Evolutionary conservation across 2,329 filamentous ascomycete species (phyloP).

Genomic region (Phialocephala subalpina): DNA sequence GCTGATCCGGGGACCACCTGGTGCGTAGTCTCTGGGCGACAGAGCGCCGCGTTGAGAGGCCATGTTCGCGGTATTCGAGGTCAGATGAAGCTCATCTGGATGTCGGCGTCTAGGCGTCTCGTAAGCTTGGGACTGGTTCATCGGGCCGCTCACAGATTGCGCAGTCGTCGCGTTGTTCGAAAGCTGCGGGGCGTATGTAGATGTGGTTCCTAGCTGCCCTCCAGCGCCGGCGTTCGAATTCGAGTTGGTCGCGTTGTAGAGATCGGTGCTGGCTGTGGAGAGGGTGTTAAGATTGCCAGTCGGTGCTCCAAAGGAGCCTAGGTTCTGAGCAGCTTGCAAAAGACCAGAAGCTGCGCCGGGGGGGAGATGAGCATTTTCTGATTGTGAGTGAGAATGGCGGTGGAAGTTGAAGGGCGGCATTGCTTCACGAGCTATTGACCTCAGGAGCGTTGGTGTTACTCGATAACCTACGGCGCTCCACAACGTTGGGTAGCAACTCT

Average conservation of each 20-base stretch:
- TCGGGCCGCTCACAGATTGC: slow-evolving; percentile 39
- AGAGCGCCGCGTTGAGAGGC: slow-evolving; percentile 39
- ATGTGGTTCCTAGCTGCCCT: slow-evolving; percentile 1
- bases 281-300: slow-evolving; percentile 24
- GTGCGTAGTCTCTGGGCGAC: slow-evolving; percentile 55
- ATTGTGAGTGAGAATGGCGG: slow-evolving; percentile 15
- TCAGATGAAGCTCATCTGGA: slow-evolving; percentile 64
- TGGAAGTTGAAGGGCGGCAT: slow-evolving; percentile 16
- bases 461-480: not conserved
- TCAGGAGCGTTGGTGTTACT: not conserved
- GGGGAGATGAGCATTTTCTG: slow-evolving; percentile 21
- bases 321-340: slow-evolving; percentile 22
- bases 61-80: slow-evolving; percentile 47
- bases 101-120: slow-evolving; percentile 59
- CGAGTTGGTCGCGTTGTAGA: slow-evolving; percentile 4
- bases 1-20: slow-evolving; percentile 60
- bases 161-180: slow-evolving; percentile 34
- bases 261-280: slow-evolving; percentile 12
- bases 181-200: slow-evolving; percentile 7
- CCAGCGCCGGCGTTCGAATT: slow-evolving; percentile 4
- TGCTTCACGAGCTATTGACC: slow-evolving; percentile 4
- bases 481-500: not conserved
- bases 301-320: slow-evolving; percentile 26
- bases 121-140: slow-evolving; percentile 56
- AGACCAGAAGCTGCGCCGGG: slow-evolving; percentile 22